Evolutionary conservation across 192 early-diverging fungal genomes (phyloP).

Genomic region (Helicostylum pulchrum): DNA sequence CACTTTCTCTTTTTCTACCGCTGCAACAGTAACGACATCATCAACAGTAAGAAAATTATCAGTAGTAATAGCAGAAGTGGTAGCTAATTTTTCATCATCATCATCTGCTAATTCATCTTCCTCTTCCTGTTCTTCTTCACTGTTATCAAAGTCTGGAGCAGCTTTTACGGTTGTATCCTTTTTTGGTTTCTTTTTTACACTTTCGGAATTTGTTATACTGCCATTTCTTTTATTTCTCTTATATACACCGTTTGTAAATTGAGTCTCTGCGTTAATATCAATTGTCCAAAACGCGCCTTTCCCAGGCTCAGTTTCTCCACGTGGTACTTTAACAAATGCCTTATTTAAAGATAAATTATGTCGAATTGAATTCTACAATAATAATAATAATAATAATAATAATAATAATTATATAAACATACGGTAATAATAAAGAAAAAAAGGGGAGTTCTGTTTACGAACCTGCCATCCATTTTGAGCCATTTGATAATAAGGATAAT

Average conservation of each 20-base stretch:
- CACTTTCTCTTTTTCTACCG: too few species aligned
- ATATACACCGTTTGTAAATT: slow-evolving; percentile 66
- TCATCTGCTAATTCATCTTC: neutral
- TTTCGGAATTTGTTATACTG: slow-evolving; percentile 2
- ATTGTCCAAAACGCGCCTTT: slow-evolving; percentile 97
- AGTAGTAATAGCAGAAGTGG: too few species aligned
- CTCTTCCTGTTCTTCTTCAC: neutral
- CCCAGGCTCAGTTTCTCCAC: slow-evolving; percentile 81
- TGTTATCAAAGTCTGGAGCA: neutral
- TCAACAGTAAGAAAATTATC: too few species aligned
- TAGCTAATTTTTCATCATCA: neutral
- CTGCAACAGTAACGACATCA: too few species aligned
- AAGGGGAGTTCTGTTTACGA: slow-evolving; percentile 64
- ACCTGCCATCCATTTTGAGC: slow-evolving; percentile 80
- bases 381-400: slow-evolving; percentile 51
- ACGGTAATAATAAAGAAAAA: slow-evolving; percentile 83
- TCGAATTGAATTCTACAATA: slow-evolving; percentile 82
- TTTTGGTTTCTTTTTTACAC: neutral
- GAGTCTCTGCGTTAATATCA: slow-evolving; percentile 63
- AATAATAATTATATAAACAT: slow-evolving; percentile 68
- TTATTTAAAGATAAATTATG: slow-evolving; percentile 97
- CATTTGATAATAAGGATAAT: slow-evolving; percentile 88
- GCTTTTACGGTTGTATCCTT: neutral
- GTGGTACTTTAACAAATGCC: slow-evolving; percentile 84
- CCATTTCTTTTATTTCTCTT: slow-evolving; percentile 22